A percentile compares a stretch with the other conserved stretches of the same genome.
These are phyloP conservation scores for Penicillium brevicompactum DNA, from an alignment of 2,329 filamentous ascomycete species.

Conservation along the genomic window DNA sequence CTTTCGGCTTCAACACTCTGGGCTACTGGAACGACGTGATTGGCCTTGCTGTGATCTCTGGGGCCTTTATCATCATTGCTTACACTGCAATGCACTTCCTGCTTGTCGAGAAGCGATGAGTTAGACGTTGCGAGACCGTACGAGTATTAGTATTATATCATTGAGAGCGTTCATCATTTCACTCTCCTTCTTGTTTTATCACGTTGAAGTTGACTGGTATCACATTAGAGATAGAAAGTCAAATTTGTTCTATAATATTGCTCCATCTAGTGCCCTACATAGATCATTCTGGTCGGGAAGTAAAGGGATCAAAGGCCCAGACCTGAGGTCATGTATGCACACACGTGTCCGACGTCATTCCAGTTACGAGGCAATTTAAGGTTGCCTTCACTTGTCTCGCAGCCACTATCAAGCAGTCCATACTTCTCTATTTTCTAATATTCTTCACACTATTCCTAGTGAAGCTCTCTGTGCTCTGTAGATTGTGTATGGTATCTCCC, in stretches of 20 bases:
- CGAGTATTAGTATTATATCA: background rate
- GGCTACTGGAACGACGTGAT: constrained; percentile 83
- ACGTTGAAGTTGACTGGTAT: constrained; percentile 2
- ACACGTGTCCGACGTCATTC: constrained; percentile 23
- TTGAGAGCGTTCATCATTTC: background rate
- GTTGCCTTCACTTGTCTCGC: background rate
- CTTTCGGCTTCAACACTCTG: constrained; percentile 88
- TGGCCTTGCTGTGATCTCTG: constrained; percentile 79
- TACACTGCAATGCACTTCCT: constrained; percentile 92
- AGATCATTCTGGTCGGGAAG: background rate
- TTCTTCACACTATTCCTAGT: too few relatives aligned
- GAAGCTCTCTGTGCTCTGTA: background rate
- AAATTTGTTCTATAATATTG: background rate
- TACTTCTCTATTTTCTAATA: too few relatives aligned
- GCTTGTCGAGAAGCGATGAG: constrained; percentile 81
- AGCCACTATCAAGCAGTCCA: background rate
- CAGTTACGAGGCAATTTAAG: background rate
- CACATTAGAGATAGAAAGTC: background rate
- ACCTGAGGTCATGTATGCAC: background rate
- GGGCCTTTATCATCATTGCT: constrained; percentile 80
- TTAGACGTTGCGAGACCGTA: background rate
- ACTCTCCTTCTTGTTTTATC: background rate
- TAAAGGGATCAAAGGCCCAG: background rate
- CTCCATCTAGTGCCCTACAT: background rate
- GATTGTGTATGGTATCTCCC: background rate